These are phyloP conservation scores for Strobilomyces confusus DNA, from an alignment of 768 basidiomycete species.

Conservation along the genomic window DNA sequence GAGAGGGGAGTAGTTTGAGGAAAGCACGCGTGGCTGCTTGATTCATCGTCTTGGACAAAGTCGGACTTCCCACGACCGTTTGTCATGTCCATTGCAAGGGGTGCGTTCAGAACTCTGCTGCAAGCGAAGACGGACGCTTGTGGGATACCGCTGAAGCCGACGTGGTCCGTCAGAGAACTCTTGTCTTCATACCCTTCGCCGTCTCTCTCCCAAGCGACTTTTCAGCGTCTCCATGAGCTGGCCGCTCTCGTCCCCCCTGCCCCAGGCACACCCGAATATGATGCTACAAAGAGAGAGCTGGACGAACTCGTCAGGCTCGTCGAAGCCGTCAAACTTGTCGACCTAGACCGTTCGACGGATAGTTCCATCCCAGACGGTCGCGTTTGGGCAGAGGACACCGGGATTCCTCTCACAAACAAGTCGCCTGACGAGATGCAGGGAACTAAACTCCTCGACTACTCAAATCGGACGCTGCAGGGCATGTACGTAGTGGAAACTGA, in stretches of 20 bases:
- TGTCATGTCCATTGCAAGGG: conserved; percentile 8
- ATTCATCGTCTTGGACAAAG: conserved; percentile 20
- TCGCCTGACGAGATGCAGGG: conserved; percentile 33
- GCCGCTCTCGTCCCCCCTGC: conserved; percentile 69
- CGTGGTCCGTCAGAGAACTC: conserved; percentile 78
- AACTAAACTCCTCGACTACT: conserved; percentile 45
- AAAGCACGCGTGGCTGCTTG: conserved; percentile 33
- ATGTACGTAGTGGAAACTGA: conserved; percentile 61
- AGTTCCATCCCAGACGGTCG: conserved; percentile 37
- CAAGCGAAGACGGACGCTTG: conserved; percentile 44
- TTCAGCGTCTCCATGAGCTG: conserved; percentile 64
- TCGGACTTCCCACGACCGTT: conserved; percentile 11
- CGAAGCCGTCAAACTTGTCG: conserved; percentile 72
- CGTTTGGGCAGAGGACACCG: conserved; percentile 38
- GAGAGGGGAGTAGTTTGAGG: conserved; percentile 53
- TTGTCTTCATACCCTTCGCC: conserved; percentile 76
- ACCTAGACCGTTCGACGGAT: conserved; percentile 30
- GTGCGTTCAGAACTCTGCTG: conserved; percentile 1
- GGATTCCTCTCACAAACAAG: conserved; percentile 28
- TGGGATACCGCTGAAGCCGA: conserved; percentile 62
- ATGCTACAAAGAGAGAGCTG: conserved; percentile 51
- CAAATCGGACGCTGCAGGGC: conserved; percentile 43
- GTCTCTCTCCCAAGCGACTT: conserved; percentile 49
- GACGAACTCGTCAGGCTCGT: conserved; percentile 73
- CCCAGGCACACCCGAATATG: conserved; percentile 51